A percentile compares a stretch with the other conserved stretches of the same genome.
phyloP scores from a whole-genome alignment of 1,139 yeast species.

The Hanseniaspora uvarum region DNA sequence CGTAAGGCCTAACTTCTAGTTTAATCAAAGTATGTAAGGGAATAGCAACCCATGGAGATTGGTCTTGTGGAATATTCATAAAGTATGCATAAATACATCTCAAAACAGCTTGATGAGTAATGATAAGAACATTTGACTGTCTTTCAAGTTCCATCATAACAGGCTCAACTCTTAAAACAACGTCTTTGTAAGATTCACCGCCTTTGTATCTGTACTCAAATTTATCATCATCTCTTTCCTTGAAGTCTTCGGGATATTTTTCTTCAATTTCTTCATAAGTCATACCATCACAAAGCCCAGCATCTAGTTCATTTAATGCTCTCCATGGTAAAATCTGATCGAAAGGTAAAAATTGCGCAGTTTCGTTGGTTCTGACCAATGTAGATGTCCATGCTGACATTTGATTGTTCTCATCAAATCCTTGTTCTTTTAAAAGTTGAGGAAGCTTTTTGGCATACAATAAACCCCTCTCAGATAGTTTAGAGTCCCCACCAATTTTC shows the following conservation, averaged over 20 bases:
- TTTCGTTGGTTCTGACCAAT: slow-evolving; percentile 81
- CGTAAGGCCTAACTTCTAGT: slow-evolving; percentile 87
- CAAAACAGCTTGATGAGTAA: slow-evolving; percentile 94
- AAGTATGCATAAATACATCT: slow-evolving; percentile 95
- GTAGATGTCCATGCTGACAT: slow-evolving; percentile 97
- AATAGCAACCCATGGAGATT: slow-evolving; percentile 97
- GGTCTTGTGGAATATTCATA: slow-evolving; percentile 97
- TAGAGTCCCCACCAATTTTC: slow-evolving; percentile 92
- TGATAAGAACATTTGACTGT: slow-evolving; percentile 88
- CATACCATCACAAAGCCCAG: slow-evolving; percentile 95
- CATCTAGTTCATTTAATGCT: slow-evolving; percentile 92
- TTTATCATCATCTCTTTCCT: slow-evolving; percentile 90
- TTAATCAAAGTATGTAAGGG: slow-evolving; percentile 91
- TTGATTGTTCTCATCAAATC: slow-evolving; percentile 46
- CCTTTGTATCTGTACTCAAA: slow-evolving; percentile 93
- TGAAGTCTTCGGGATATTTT: slow-evolving; percentile 84
- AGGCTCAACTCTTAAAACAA: slow-evolving; percentile 87
- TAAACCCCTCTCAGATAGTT: slow-evolving; percentile 75
- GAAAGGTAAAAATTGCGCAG: slow-evolving; percentile 74
- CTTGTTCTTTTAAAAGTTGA: slow-evolving; percentile 44
- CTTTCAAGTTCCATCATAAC: slow-evolving; percentile 96
- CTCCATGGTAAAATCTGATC: slow-evolving; percentile 78
- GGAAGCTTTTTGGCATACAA: slow-evolving; percentile 78
- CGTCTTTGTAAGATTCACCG: slow-evolving; percentile 94
- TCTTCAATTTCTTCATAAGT: slow-evolving; percentile 80